Base-by-base conservation (phyloP, 805 yeast genomes). In the Starmerella geochares region DNA sequence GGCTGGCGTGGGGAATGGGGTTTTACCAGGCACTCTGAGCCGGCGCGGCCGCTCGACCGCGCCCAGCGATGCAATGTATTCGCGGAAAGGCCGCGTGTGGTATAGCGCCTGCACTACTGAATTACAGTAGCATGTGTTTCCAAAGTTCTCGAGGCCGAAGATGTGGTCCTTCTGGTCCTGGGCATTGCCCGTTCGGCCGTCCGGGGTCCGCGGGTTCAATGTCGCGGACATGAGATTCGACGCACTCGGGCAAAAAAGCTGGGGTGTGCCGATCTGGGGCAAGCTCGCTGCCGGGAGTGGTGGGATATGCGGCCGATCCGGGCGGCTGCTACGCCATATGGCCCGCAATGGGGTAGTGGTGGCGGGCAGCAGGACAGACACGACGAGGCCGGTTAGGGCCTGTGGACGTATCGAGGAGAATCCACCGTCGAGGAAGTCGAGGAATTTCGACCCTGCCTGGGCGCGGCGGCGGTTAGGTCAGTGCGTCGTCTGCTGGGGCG, bases 71-170 rank as follows among this genome's bases (percentile, higher is more conserved):
- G 40, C 63, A 1, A 83, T 62, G 47, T 71, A 72, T 16, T 70
- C 65, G 41, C 96, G 75, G 60, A 92, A 86, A 25, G 74, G 75
- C 23, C 75, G 73, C 3, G 90, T 75, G 67, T 83, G 81, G 69
- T 77, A 90, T 9, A 90, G 73, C 57, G 94, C 86, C 64, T 92
- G 98, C 21, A 92, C 68, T 27, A 92, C 84, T 9, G 96, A 86
- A 60, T 92, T 92, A 66, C 95, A 85, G 68, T 90, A 90, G 68
- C 97, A 92, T 0, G 96, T 87, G 63, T 87, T 65, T 40, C 72
- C 71, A 51, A 68, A 67, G 58, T 70, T 70, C 55, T 70, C 73
- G 60, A 70, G 64, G 48, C 74, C 74, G 51, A 67, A 70, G 41
- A 70, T 60, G 54, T 69, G 67, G 45, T 62, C 60, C 2, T 47